Conservation (phyloP, 2,329 filamentous ascomycete genomes). For the Botryotinia calthae region DNA sequence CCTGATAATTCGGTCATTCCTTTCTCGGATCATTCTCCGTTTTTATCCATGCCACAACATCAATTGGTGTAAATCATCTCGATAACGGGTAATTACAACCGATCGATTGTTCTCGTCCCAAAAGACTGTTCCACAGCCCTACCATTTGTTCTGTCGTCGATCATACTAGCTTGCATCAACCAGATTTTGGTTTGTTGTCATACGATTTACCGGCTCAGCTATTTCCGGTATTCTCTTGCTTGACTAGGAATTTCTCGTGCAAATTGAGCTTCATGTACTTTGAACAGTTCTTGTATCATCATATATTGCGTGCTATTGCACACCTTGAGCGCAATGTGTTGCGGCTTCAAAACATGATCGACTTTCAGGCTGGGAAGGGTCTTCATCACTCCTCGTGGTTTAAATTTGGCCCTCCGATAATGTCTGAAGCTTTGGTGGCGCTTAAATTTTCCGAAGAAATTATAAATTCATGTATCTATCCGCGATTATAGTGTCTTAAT, state of each 20-base stretch:
- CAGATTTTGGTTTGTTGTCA: neutral
- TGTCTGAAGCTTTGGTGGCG: neutral
- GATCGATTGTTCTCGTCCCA: neutral
- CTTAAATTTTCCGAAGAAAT: neutral
- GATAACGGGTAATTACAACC: neutral
- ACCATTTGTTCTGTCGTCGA: neutral
- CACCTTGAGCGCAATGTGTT: neutral
- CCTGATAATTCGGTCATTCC: neutral
- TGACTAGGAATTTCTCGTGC: neutral
- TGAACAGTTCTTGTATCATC: neutral
- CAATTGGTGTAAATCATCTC: neutral
- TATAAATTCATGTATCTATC: too few species aligned
- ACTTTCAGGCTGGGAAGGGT: neutral
- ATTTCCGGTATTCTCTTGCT: neutral
- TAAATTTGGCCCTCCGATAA: neutral
- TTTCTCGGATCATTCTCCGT: neutral
- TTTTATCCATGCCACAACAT: constrained; percentile 1
- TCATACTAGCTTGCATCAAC: neutral
- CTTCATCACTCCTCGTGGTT: neutral
- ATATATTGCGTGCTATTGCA: neutral
- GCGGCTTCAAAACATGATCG: neutral
- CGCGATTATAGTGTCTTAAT: neutral
- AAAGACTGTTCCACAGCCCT: neutral
- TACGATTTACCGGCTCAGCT: neutral
- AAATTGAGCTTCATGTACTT: neutral